Evolutionary conservation across 2,329 filamentous ascomycete species (phyloP).

Genomic region (Paramyrothecium roridum): DNA sequence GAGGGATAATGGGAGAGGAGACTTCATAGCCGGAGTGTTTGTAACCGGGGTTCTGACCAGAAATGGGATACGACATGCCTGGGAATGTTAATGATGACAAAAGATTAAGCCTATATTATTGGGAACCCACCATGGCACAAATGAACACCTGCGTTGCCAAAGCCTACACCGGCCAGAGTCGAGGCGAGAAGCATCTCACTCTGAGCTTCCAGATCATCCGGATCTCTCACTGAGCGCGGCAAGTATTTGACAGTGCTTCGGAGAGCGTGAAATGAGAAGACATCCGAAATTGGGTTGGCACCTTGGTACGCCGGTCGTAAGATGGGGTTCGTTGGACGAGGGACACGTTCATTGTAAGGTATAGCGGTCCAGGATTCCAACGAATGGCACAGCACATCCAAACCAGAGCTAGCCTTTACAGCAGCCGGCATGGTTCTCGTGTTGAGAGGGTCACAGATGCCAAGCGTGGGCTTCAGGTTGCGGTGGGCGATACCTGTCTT

Average conservation of each 20-base stretch:
- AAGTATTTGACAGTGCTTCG: conserved; percentile 86
- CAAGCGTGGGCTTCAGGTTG: conserved; percentile 90
- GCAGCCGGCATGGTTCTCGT: conserved; percentile 94
- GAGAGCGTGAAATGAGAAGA: conserved; percentile 88
- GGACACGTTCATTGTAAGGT: conserved; percentile 81
- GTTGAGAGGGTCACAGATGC: conserved; percentile 83
- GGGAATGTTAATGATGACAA: not conserved
- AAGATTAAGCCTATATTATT: not conserved
- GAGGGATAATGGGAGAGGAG: conserved; percentile 77
- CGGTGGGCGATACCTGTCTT: conserved; percentile 97
- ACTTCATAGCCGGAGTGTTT: conserved; percentile 85
- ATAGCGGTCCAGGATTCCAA: conserved; percentile 98
- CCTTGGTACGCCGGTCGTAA: conserved; percentile 92
- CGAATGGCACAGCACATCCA: conserved; percentile 93
- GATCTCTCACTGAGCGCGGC: conserved; percentile 79
- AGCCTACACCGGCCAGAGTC: conserved; percentile 91
- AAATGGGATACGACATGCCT: conserved; percentile 98
- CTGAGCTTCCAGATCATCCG: conserved; percentile 90
- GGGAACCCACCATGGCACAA: conserved; percentile 53
- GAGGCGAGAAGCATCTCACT: conserved; percentile 93
- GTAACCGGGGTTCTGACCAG: conserved; percentile 88
- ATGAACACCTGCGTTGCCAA: conserved; percentile 96
- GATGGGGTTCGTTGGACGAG: conserved; percentile 84
- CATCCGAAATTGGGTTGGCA: conserved; percentile 95
- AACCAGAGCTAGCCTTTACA: conserved; percentile 85